Evolutionary conservation across 176 grass and related monocot species (phyloP), one percentile per base, ranked within the genome.

Genomic region (Raddia guianensis): DNA sequence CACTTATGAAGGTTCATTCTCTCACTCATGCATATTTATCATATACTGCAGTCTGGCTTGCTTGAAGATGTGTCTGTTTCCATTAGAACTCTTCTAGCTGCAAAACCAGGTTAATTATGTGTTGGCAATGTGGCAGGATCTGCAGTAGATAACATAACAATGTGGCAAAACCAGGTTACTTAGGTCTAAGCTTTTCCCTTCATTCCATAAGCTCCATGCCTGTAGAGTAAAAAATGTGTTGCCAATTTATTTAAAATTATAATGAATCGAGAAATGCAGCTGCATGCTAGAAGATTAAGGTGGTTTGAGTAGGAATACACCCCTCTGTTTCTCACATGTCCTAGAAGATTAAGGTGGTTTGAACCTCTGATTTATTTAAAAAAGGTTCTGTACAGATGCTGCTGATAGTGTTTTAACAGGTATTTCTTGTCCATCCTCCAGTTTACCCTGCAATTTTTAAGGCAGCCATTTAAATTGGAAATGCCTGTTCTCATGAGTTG

Each of bases 391-490:
- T 18, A 27, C 74, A 0, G 91, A 91, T 76, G 80, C 87, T 49
- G 82, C 84, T 11, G 89, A 83, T 68, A 97, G 89, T 66, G 86
- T 86, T 71, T 97, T 97, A 21, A 97, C 91, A n/a, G 94, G 86
- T 49, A 97, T 90, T 74, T 91, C 89, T 63, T 87, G 81, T 74
- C 86, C 89, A 78, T 93, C 82, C n/a, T 67, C 70, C n/a, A 91
- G 91, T 15, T 57, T 84, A 64, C 91, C 94, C 94, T 97, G 79
- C 60, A 63, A 27, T 65, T 13, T 66, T 79, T 54, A 87, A 55
- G 51, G 57, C 27, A 72, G 73, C 8, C 16, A 62, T 62, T 87
- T 49, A 45, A 49, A 32, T 50, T 66, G 84, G 2, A 70, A 33
- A 9, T 55, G 32, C 11, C 40, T 72, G 3, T 21, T 15, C 32